Percentiles rank a stretch among this genome's conserved stretches.
Evolutionary conservation across 2,329 filamentous ascomycete genomes (phyloP).

Genomic region (Ceratocystiopsis minuta): DNA sequence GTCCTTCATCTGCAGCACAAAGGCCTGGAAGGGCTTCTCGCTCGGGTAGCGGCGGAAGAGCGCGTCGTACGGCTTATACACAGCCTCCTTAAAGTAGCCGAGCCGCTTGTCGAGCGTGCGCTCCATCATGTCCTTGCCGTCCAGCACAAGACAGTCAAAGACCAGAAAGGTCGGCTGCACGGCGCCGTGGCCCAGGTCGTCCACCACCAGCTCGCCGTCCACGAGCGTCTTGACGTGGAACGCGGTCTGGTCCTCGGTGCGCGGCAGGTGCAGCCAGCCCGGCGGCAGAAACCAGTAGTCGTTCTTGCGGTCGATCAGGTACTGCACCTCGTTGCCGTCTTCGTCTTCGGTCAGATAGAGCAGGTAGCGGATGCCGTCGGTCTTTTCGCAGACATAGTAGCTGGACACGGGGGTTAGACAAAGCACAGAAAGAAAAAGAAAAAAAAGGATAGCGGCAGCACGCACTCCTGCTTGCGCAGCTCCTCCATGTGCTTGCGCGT

Average conservation of each 20-base stretch:
- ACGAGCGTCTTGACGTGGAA: constrained; percentile 72
- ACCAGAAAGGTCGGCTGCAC: constrained; percentile 68
- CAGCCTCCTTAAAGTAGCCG: constrained; percentile 63
- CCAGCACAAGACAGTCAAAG: constrained; percentile 79
- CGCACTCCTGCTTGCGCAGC: constrained; percentile 58
- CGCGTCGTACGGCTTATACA: constrained; percentile 52
- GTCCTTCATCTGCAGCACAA: constrained; percentile 70
- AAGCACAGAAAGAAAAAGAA: too few relatives aligned
- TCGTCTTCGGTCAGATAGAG: constrained; percentile 65
- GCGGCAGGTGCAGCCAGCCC: constrained; percentile 60
- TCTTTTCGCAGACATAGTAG: constrained; percentile 98
- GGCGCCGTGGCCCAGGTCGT: constrained; percentile 49
- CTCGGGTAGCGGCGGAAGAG: constrained; percentile 48
- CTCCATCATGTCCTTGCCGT: constrained; percentile 57
- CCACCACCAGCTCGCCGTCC: constrained; percentile 85
- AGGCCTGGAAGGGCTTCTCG: constrained; percentile 53
- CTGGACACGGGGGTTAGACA: constrained; percentile 18
- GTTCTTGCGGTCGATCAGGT: constrained; percentile 94
- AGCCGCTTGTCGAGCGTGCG: constrained; percentile 75
- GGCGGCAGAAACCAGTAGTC: constrained; percentile 77
- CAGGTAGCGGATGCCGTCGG: constrained; percentile 89
- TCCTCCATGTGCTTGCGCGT: constrained; percentile 65
- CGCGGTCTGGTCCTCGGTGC: constrained; percentile 34
- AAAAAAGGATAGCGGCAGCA: constrained; percentile 1
- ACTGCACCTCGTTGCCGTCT: constrained; percentile 49